Conservation (phyloP, 2,329 filamentous ascomycete species). For the Thelonectria rubi region DNA sequence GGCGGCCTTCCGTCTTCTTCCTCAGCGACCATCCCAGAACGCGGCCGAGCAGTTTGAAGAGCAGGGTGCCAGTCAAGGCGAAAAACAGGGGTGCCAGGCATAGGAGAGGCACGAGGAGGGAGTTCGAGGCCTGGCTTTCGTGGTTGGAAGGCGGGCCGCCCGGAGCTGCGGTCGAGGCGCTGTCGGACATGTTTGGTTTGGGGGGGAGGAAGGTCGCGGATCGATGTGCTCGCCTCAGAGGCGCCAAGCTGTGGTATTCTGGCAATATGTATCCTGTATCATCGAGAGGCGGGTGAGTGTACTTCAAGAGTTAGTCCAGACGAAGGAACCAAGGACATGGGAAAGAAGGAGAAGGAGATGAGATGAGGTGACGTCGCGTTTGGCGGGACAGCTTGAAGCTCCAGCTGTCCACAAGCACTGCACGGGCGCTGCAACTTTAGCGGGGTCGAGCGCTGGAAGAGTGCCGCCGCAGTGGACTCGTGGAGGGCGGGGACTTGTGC, state of each 20-base stretch:
- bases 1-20: constrained; percentile 70
- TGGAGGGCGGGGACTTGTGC: not conserved
- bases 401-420: constrained; percentile 21
- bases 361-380: constrained; percentile 25
- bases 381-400: constrained; percentile 22
- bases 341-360: not conserved
- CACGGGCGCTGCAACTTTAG: constrained; percentile 11
- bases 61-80: constrained; percentile 40
- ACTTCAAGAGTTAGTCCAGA: not conserved
- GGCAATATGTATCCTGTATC: constrained; percentile 3
- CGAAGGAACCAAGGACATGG: not conserved
- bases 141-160: constrained; percentile 16
- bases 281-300: constrained; percentile 9
- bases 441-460: not conserved
- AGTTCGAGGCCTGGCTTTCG: constrained; percentile 6
- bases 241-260: constrained; percentile 7
- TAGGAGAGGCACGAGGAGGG: constrained; percentile 23
- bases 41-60: constrained; percentile 49
- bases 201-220: constrained; percentile 8
- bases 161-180: constrained; percentile 6
- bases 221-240: constrained; percentile 7
- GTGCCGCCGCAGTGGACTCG: too few species aligned
- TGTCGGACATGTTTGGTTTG: constrained; percentile 19
- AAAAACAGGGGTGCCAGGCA: constrained; percentile 29
- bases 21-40: constrained; percentile 68